Conservation (phyloP, 108 stramenopile genomes). For the Cyclotella baltica region DNA sequence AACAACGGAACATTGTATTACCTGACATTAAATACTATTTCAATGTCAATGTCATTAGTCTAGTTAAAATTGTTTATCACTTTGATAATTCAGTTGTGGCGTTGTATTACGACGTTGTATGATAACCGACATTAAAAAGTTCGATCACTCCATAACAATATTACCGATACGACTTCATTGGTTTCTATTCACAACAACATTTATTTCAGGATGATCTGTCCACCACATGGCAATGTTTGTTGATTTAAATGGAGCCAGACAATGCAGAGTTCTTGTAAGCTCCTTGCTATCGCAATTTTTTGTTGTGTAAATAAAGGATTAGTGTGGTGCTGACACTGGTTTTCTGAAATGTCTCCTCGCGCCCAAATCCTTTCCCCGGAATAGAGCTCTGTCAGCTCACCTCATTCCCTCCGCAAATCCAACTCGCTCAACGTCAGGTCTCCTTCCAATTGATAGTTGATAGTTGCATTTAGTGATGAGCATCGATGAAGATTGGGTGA, state of each 20-base stretch:
- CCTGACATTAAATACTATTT: no score
- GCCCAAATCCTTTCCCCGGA: background rate
- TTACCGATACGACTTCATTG: constrained; percentile 39
- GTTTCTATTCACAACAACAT: constrained; percentile 22
- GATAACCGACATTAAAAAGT: background rate
- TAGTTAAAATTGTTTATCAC: no score
- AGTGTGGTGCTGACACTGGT: constrained; percentile 37
- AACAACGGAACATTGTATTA: constrained; percentile 8
- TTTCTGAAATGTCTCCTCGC: constrained; percentile 29
- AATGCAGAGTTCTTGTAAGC: constrained; percentile 15
- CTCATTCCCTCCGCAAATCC: constrained; percentile 21
- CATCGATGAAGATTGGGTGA: no score
- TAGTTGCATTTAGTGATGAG: no score
- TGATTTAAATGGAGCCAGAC: constrained; percentile 38
- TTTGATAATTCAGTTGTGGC: no score
- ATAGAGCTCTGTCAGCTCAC: constrained; percentile 18
- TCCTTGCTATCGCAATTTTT: constrained; percentile 14
- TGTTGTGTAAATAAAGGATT: constrained; percentile 38
- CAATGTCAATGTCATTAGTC: no score
- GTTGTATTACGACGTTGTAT: background rate
- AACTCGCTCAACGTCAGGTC: no score
- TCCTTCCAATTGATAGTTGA: no score
- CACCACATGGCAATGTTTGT: constrained; percentile 40
- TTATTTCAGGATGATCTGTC: constrained; percentile 26
- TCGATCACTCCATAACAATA: constrained; percentile 2